Base-by-base conservation (phyloP, 2,329 filamentous ascomycete species). In the Stagonosporopsis vannaccii region DNA sequence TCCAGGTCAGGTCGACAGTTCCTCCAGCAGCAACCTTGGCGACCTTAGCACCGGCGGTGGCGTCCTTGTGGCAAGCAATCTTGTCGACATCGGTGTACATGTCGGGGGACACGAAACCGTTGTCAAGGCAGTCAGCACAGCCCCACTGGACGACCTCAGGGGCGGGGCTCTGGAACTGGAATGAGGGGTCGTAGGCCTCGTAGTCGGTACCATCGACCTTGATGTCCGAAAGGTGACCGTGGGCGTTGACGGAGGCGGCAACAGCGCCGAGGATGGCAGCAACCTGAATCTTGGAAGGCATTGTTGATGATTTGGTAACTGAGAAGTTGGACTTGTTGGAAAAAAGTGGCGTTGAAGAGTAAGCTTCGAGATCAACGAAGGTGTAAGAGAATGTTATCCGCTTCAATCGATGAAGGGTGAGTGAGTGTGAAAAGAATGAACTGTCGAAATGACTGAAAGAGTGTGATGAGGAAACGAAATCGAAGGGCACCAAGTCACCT, bases 41-140 rank as follows among this genome's bases (percentile, higher is more conserved):
- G 59, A 81, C 79, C 49, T 79, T 77, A 15, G 75, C 65, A 35
- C 80, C 84, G n/a, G 81, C 79, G 17, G 79, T 78, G 22, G 83
- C 85, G 40, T 75, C 74, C 68, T 79, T 79, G 78, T 89, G 87
- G 78, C 85, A 88, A 69, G 85, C 84, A 58, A 88, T 86, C 67
- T 87, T 79, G 30, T 79, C 57, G 11, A 60, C 66, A 28, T 71
- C 70, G 22, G 72, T 69, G 73, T 84, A 87, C 55, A 75, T 74
- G 36, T 69, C 65, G 1, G 79, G 79, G 15, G 79, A 71, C 54
- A 87, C 76, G 68, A 81, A 87, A 26, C 84, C 84, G 60, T 82
- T 78, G 66, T 85, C 83, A 1, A 71, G 65, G 33, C 80, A 78
- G 44, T 79, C 79, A 6, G 77, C 70, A 41, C 80, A 81, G 15